phyloP scores from a whole-genome alignment of 306 rosid species.

The Alnus rubra region DNA sequence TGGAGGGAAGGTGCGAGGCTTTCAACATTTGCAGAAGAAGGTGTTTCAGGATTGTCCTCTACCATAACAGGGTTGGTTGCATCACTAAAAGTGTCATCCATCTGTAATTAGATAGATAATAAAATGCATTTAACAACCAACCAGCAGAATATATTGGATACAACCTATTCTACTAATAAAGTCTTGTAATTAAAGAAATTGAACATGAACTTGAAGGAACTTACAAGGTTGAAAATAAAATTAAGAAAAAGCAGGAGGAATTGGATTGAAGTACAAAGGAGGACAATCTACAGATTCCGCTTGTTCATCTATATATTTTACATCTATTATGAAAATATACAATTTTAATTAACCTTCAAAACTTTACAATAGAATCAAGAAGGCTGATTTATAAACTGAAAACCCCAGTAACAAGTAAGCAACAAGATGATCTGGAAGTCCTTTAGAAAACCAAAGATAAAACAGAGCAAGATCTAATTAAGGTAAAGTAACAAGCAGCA shows the following conservation, averaged over 20 bases:
- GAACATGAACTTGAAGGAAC: conserved; percentile 2
- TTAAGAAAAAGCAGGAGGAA: background rate
- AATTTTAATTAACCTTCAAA: conserved; percentile 1
- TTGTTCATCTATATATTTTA: background rate
- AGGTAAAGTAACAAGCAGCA: background rate
- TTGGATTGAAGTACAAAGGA: background rate
- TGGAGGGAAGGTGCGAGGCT: too few species aligned
- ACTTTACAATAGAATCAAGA: background rate
- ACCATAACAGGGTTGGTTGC: too few species aligned
- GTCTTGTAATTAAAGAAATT: background rate
- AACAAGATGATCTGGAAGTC: background rate
- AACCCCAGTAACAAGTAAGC: background rate
- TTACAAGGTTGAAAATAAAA: conserved; percentile 4
- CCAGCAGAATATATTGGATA: too few species aligned
- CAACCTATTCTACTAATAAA: too few species aligned
- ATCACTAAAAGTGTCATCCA: too few species aligned
- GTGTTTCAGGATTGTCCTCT: too few species aligned
- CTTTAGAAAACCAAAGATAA: too few species aligned
- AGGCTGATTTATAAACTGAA: background rate
- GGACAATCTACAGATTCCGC: background rate
- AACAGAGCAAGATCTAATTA: too few species aligned
- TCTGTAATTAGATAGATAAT: too few species aligned
- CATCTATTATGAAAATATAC: background rate
- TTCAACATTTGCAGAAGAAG: too few species aligned
- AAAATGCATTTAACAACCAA: too few species aligned